phyloP scores from a whole-genome alignment of 441 rosid species.

The Gossypium davidsonii region DNA sequence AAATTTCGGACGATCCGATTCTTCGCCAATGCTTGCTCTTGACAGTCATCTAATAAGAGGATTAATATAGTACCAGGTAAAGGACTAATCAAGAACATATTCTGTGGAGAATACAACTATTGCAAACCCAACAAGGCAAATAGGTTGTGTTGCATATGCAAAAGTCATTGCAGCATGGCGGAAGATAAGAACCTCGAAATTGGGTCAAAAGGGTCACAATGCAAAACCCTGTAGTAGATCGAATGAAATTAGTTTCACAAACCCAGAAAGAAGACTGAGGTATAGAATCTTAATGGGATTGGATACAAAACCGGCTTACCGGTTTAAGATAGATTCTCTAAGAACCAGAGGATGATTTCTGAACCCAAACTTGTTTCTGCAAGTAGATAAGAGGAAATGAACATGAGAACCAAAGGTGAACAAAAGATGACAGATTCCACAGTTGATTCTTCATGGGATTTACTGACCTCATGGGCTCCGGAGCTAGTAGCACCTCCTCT shows the following conservation, averaged over 20 bases:
- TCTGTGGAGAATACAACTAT: neutral
- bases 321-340: slow-evolving; percentile 27
- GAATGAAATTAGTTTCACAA: neutral
- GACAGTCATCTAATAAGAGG: neutral
- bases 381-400: slow-evolving; percentile 15
- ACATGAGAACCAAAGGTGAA: neutral
- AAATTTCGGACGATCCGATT: neutral
- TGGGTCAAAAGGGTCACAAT: neutral
- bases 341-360: slow-evolving; percentile 53
- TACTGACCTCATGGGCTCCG: slow-evolving; percentile 52
- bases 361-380: slow-evolving; percentile 86
- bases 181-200: neutral
- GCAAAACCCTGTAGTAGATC: slow-evolving; percentile 6
- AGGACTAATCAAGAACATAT: slow-evolving; percentile 5
- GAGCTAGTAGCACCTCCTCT: slow-evolving; percentile 54
- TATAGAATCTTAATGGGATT: neutral
- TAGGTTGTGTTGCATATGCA: neutral
- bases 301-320: slow-evolving; percentile 23
- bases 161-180: neutral
- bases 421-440: slow-evolving; percentile 3
- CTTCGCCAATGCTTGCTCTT: neutral
- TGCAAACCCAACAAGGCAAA: slow-evolving; percentile 3
- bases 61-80: neutral
- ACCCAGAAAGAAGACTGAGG: neutral
- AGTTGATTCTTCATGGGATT: slow-evolving; percentile 6